Conservation (phyloP, 306 rosid species). For the Prunus padus region DNA sequence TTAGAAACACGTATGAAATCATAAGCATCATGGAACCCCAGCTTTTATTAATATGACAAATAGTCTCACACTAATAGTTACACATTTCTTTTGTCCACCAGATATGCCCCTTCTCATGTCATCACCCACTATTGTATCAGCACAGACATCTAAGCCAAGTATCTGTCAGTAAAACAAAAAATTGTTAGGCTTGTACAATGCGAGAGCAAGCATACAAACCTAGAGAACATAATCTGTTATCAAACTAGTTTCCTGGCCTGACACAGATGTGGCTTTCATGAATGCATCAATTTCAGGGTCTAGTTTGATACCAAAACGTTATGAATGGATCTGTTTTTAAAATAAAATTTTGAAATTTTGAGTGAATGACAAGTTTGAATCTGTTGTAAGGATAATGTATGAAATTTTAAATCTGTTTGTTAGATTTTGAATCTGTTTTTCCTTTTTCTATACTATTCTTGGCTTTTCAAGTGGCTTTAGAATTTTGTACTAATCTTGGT, state of each 20-base stretch:
- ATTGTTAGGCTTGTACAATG: constrained; percentile 19
- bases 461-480: too few species aligned
- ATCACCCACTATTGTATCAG: constrained; percentile 76
- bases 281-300: constrained; percentile 65
- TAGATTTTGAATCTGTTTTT: too few species aligned
- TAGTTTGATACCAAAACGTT: constrained; percentile 72
- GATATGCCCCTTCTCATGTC: constrained; percentile 93
- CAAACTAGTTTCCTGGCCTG: constrained; percentile 60
- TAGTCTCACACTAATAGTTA: constrained; percentile 63
- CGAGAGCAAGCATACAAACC: constrained; percentile 41
- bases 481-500: too few species aligned
- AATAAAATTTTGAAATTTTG: too few species aligned
- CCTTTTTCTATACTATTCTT: too few species aligned
- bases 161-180: constrained; percentile 44
- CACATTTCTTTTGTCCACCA: constrained; percentile 87
- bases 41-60: not conserved
- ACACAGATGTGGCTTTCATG: constrained; percentile 64
- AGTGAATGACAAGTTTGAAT: too few species aligned
- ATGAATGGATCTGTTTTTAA: too few species aligned
- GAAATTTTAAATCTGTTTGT: too few species aligned
- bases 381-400: too few species aligned
- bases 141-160: constrained; percentile 81
- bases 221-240: constrained; percentile 65
- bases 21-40: not conserved
- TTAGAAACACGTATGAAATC: not conserved